Evolutionary conservation across 306 rosid genomes (phyloP).

Genomic region (Pueraria montana): DNA sequence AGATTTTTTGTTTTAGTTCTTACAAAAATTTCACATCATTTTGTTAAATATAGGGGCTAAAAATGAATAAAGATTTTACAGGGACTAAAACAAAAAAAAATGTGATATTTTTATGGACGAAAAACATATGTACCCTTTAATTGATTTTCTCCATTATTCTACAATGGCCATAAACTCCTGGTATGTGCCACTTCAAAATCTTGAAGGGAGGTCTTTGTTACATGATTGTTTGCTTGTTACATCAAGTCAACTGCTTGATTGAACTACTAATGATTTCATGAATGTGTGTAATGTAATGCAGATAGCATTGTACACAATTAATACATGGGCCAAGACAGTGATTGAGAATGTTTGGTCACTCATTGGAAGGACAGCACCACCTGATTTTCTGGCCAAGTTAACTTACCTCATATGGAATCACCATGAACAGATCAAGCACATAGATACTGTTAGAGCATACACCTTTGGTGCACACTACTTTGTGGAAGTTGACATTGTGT

Average conservation of each 20-base stretch:
- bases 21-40: too few species aligned
- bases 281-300: conserved; percentile 54
- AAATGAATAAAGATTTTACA: too few species aligned
- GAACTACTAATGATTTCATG: not conserved
- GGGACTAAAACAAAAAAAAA: not conserved
- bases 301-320: conserved; percentile 86
- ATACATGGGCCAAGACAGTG: conserved; percentile 81
- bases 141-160: not conserved
- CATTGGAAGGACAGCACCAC: conserved; percentile 84
- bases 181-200: not conserved
- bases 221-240: conserved; percentile 24
- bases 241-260: conserved; percentile 6
- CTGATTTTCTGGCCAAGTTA: conserved; percentile 75
- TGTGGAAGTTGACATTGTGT: conserved; percentile 86
- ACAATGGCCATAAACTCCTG: conserved; percentile 1
- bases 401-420: conserved; percentile 87
- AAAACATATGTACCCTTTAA: not conserved
- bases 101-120: not conserved
- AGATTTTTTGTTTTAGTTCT: too few species aligned
- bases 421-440: conserved; percentile 75
- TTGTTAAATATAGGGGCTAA: too few species aligned
- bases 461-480: conserved; percentile 81
- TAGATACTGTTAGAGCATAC: conserved; percentile 92
- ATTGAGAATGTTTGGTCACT: conserved; percentile 78
- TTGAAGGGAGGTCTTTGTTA: not conserved